These are phyloP conservation scores for Helichrysum umbraculigerum DNA, from an alignment of 129 eudicot genomes.

Conservation along the genomic window DNA sequence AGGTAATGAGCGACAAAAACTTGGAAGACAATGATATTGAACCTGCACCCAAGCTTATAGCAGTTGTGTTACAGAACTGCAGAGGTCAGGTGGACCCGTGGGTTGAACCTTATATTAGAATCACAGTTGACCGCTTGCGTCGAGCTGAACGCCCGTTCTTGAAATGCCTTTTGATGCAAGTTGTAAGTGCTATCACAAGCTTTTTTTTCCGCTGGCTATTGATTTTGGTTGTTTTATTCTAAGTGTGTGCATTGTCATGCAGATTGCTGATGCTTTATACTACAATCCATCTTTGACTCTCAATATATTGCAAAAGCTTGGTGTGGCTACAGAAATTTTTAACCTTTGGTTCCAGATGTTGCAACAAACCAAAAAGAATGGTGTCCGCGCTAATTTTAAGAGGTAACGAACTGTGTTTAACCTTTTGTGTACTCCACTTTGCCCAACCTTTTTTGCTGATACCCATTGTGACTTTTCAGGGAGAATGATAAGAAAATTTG, in stretches of 20 bases:
- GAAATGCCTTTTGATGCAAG: slow-evolving; percentile 83
- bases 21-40: slow-evolving; percentile 93
- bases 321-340: slow-evolving; percentile 84
- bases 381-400: slow-evolving; percentile 69
- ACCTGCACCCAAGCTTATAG: slow-evolving; percentile 97
- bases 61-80: slow-evolving; percentile 85
- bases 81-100: slow-evolving; percentile 91
- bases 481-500: slow-evolving; percentile 88
- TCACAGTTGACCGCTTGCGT: slow-evolving; percentile 75
- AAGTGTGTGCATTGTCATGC: slow-evolving; percentile 26
- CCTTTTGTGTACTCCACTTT: neutral
- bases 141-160: slow-evolving; percentile 61
- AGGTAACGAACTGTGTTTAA: slow-evolving; percentile 43
- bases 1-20: slow-evolving; percentile 84
- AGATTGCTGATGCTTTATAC: slow-evolving; percentile 89
- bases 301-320: slow-evolving; percentile 77
- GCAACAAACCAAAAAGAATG: slow-evolving; percentile 82
- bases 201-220: slow-evolving; percentile 1
- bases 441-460: neutral
- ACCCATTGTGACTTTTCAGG: slow-evolving; percentile 37
- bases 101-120: slow-evolving; percentile 87
- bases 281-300: slow-evolving; percentile 74
- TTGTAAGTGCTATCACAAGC: slow-evolving; percentile 52
- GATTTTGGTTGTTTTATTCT: neutral
- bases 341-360: slow-evolving; percentile 96